Base-by-base conservation (phyloP, 2,329 filamentous ascomycete genomes). In the Thielaviopsis euricoi region DNA sequence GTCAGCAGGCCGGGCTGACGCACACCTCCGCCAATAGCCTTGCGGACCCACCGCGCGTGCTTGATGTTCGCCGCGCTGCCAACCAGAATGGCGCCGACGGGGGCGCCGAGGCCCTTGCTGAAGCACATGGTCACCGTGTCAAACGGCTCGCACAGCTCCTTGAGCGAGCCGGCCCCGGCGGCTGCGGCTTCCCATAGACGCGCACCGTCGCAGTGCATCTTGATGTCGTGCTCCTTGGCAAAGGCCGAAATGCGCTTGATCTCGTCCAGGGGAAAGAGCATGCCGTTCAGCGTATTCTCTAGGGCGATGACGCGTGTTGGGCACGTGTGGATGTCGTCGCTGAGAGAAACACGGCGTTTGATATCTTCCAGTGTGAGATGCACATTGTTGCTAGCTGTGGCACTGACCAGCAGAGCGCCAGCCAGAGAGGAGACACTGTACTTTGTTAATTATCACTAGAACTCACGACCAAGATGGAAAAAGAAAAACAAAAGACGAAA, bases 261-360 rank as follows among this genome's bases (percentile, higher is more conserved):
- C 68, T 95, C 89, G 1, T 71, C 70, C 0, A 95, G 75, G 0
- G 89, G 90, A 76, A 87, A 85, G 51, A 95, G 75, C 64, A 83
- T 82, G 23, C 89, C 89, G 58, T 81, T 80, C 54, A 95, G 77
- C 1, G 90, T 95, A 67, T 95, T 95, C 67, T 96, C 89, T 53
- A 95, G 74, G 61, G 80, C 83, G 63, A 96, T 87, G 55, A 95
- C 79, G 51, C 80, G 80, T 0, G 89, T 95, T 0, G 89, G 89
- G 65, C 86, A 89, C 33, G 76, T 74, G 67, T 95, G 88, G 21
- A 93, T 78, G 64, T 94, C 81, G 57, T 86, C 78, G 62, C 76
- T 74, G 0, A 89, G 67, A 0, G 85, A 75, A 4, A 79, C 80
- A 62, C 86, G 73, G 61, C 80, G 76, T 66, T 83, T 70, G 15